Evolutionary conservation across 169 alveolate genomes (phyloP), one percentile per base, ranked within the genome.

Genomic region (Fabrea salina): DNA sequence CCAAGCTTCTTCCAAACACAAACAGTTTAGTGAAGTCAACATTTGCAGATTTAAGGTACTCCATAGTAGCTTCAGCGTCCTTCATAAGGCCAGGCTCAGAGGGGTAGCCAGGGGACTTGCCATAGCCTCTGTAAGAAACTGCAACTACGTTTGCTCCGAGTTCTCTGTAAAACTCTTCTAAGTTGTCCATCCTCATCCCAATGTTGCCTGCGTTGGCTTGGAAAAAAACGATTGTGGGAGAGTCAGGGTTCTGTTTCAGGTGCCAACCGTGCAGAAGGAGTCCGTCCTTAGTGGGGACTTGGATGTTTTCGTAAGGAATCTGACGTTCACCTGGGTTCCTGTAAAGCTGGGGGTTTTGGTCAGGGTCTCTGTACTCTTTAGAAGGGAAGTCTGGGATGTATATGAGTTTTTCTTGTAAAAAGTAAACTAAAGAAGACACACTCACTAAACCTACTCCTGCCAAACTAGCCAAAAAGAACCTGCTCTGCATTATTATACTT

Each of bases 131-230:
- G 75, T 94, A 94, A 37, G 95, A 95, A 40, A 94, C 89, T 6
- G 91, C 86, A 47, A 94, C 35, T 33, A 91, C 56, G 82, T 94
- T 94, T 54, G 81, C 87, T 13, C 85, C 82, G 30, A 87, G 57
- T 16, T 78, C 16, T 3, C 71, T 40, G 40, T 84, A 71, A 32
- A 92, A 78, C 16, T 82, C 81, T 59, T 86, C 86, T 25, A 90
- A 74, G 64, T 51, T 79, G 39, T 79, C 75, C 44, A 92, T 43
- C 79, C 96, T 82, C 54, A 82, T 81, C 32, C 98, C 97, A 49
- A 94, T 88, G 79, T 95, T 95, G 61, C 97, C 98, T 43, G 97
- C 94, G 87, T 95, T 95, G 59, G 88, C 96, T 61, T 92, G 98
- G 78, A 90, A 90, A 79, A 79, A 95, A 13, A 95, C 66, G 7